Percentiles rank a stretch among this genome's conserved stretches.
These are phyloP conservation scores for Ogataea ramenticola DNA, from an alignment of 805 yeast genomes.

Conservation along the genomic window DNA sequence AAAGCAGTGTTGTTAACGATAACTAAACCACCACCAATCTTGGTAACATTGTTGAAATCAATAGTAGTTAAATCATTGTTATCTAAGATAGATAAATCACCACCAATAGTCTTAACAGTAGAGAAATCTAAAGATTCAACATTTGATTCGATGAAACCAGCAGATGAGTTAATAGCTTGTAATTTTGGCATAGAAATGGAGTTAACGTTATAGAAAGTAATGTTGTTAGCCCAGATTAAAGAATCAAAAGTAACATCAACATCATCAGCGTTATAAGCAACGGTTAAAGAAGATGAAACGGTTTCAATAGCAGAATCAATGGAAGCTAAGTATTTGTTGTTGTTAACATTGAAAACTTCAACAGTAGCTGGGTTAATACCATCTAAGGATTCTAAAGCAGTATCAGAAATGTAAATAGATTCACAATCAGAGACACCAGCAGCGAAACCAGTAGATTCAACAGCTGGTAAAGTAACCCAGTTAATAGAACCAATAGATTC, in stretches of 20 bases:
- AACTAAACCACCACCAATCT: conserved; percentile 90
- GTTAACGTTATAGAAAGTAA: conserved; percentile 75
- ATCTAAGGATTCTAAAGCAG: conserved; percentile 57
- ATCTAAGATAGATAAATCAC: conserved; percentile 65
- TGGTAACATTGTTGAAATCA: conserved; percentile 61
- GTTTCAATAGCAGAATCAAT: conserved; percentile 66
- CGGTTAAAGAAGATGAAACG: conserved; percentile 67
- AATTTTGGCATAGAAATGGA: conserved; percentile 66
- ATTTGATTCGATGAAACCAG: conserved; percentile 72
- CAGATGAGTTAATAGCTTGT: conserved; percentile 68
- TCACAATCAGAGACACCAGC: conserved; percentile 68
- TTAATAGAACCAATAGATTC: conserved; percentile 74
- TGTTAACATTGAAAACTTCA: conserved; percentile 74
- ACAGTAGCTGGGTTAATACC: conserved; percentile 49
- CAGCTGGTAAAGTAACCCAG: conserved; percentile 83
- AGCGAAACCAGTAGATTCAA: conserved; percentile 59
- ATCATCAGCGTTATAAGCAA: conserved; percentile 78
- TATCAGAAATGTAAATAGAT: conserved; percentile 64
- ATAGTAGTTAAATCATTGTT: conserved; percentile 67
- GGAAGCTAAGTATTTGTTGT: conserved; percentile 72
- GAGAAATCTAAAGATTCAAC: conserved; percentile 49
- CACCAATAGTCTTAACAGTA: conserved; percentile 61
- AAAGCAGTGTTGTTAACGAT: conserved; percentile 80
- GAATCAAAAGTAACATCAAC: conserved; percentile 63
- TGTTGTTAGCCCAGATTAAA: conserved; percentile 80